phyloP scores from a whole-genome alignment of 192 early-diverging fungal genomes.

The Podochytrium sp. region DNA sequence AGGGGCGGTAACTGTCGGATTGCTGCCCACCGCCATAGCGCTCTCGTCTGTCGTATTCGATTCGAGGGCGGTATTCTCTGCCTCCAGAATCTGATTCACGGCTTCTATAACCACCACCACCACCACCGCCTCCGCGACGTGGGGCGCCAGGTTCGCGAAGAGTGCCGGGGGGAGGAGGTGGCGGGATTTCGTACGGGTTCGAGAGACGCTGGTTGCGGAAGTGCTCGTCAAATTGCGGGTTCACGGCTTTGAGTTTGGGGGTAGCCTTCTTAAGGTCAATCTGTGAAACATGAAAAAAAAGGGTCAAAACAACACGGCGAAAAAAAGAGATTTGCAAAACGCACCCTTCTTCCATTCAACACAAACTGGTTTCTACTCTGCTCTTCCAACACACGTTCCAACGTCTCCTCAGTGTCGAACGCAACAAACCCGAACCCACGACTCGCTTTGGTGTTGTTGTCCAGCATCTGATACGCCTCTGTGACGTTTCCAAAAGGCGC shows the following conservation, averaged over 20 bases:
- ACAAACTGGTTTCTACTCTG: not conserved
- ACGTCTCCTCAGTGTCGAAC: not conserved
- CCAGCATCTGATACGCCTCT: constrained; percentile 23
- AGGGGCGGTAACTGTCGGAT: not conserved
- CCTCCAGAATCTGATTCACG: not conserved
- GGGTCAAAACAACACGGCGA: not conserved
- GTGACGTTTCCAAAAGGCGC: constrained; percentile 1
- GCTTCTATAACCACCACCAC: not conserved
- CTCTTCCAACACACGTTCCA: not conserved
- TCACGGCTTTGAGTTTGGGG: constrained; percentile 2
- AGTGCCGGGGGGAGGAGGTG: not conserved
- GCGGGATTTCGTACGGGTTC: not conserved
- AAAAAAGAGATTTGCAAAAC: not conserved
- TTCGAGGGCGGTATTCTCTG: not conserved
- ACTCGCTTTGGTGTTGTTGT: constrained; percentile 1
- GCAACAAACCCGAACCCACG: constrained; percentile 30
- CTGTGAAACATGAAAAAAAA: no score
- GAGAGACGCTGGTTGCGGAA: not conserved
- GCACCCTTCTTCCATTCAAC: not conserved
- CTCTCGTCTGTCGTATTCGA: not conserved
- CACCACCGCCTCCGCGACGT: not conserved
- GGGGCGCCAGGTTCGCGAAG: not conserved
- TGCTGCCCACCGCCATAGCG: not conserved
- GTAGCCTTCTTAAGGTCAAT: constrained; percentile 9
- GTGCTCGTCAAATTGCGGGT: not conserved